A percentile compares a stretch with the other conserved stretches of the same genome.
Evolutionary conservation across 179 eudicot species (phyloP).

Genomic region (Amaranthus tricolor): DNA sequence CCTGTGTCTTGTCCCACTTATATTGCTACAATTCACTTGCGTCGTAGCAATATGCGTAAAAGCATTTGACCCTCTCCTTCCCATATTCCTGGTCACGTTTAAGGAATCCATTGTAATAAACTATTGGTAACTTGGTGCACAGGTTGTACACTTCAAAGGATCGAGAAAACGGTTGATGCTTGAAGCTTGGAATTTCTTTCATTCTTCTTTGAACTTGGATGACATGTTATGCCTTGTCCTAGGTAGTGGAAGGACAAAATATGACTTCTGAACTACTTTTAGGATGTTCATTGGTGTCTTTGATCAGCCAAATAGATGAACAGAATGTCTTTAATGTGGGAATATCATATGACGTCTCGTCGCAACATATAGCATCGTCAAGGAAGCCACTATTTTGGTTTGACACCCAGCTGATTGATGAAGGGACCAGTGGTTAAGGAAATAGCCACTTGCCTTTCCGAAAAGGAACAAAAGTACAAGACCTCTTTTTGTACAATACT

Average conservation of each 20-base stretch:
- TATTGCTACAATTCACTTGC: too few relatives aligned
- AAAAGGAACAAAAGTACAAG: neutral
- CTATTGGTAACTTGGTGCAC: constrained; percentile 16
- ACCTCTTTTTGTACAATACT: too few relatives aligned
- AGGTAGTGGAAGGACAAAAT: constrained; percentile 85
- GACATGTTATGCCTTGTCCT: constrained; percentile 86
- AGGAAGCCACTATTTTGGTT: constrained; percentile 9
- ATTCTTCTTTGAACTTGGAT: constrained; percentile 45
- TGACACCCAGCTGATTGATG: constrained; percentile 1
- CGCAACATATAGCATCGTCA: neutral
- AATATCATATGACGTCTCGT: constrained; percentile 6
- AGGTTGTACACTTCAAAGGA: constrained; percentile 97
- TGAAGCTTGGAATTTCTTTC: constrained; percentile 84
- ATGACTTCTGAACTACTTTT: constrained; percentile 51
- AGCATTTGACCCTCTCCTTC: too few relatives aligned
- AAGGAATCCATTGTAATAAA: too few relatives aligned
- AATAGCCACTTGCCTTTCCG: neutral
- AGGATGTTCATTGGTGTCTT: constrained; percentile 20
- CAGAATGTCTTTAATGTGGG: constrained; percentile 4
- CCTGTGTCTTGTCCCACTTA: too few relatives aligned
- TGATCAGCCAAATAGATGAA: constrained; percentile 18
- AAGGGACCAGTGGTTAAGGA: neutral
- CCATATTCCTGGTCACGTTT: neutral
- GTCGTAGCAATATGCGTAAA: too few relatives aligned
- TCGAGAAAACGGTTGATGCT: constrained; percentile 94